Evolutionary conservation across 768 basidiomycete genomes (phyloP), one percentile per base, ranked within the genome.

Genomic region (Kwoniella sp.): DNA sequence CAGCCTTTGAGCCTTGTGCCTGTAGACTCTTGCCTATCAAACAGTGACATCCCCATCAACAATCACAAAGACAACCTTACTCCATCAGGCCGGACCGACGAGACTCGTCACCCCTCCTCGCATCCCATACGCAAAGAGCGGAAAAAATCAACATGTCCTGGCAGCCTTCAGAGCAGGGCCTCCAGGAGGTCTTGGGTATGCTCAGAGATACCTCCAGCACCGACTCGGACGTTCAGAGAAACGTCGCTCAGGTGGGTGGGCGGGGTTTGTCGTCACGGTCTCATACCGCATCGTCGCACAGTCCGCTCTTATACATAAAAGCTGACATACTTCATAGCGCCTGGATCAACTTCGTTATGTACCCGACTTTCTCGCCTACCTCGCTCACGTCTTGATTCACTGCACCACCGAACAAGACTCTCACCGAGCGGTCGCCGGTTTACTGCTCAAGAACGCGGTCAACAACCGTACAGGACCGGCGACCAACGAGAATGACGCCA

Each of bases 291-390:
- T 50, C 14, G 19, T 10, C 12, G n/a, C 2, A 22, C 9, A n/a
- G n/a, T n/a, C 26, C 25, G 15, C 14, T 17, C 23, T 17, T 43
- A 19, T 40, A 22, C 39, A 29, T 50, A 15, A 9, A 29, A 40
- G 17, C 27, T 25, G 31, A 32, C 31, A 15, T 9, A 15, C 15
- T 32, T 22, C 15, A 38, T 55, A 77, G 76, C 74, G 75, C 9
- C 63, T 76, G 27, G 70, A 75, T 31, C 64, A 71, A 50, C 72
- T 78, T 51, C 85, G 88, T 70, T 84, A 84, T 66, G 84, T 85
- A 59, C 88, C 91, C 39, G 90, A 95, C 75, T 98, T 95, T 74
- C 85, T 90, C 55, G 91, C 86, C 51, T 98, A 99, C 81, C 84
- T 99, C 59, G 87, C 87, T 19, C 88, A 92, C 73, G 91, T 96